A percentile compares a stretch with the other conserved stretches of the same genome.
Conservation (phyloP, 2,329 filamentous ascomycete species). For the Blastomyces gilchristii region DNA sequence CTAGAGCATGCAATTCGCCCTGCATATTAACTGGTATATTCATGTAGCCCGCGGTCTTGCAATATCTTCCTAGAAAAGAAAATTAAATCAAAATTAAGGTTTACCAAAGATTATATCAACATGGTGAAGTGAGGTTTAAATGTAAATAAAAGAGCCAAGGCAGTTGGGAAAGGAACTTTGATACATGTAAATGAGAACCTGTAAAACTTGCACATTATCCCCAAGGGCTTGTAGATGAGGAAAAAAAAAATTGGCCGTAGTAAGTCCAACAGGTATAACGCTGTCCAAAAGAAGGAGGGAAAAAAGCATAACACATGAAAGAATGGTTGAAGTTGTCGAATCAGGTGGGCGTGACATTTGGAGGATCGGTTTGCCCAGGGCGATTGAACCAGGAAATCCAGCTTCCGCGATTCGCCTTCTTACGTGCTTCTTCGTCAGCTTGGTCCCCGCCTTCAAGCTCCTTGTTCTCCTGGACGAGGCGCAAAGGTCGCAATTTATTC, state of each 20-base stretch:
- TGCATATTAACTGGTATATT: neutral
- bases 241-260: neutral
- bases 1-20: neutral
- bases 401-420: slow-evolving; percentile 38
- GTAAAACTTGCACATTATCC: neutral
- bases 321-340: neutral
- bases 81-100: slow-evolving; percentile 1
- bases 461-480: slow-evolving; percentile 72
- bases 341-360: slow-evolving; percentile 1
- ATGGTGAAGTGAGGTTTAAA: neutral
- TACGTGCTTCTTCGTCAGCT: slow-evolving; percentile 38
- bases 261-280: neutral
- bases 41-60: neutral
- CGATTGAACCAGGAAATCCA: slow-evolving; percentile 41
- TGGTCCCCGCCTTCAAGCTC: slow-evolving; percentile 29
- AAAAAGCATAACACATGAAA: neutral
- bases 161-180: too few relatives aligned
- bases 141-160: neutral
- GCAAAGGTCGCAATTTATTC: slow-evolving; percentile 72
- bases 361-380: slow-evolving; percentile 11
- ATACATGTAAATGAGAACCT: neutral
- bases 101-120: neutral
- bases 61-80: neutral
- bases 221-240: neutral
- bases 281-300: neutral